phyloP scores from a whole-genome alignment of 2,329 filamentous ascomycete species.

The Aspergillus persii region DNA sequence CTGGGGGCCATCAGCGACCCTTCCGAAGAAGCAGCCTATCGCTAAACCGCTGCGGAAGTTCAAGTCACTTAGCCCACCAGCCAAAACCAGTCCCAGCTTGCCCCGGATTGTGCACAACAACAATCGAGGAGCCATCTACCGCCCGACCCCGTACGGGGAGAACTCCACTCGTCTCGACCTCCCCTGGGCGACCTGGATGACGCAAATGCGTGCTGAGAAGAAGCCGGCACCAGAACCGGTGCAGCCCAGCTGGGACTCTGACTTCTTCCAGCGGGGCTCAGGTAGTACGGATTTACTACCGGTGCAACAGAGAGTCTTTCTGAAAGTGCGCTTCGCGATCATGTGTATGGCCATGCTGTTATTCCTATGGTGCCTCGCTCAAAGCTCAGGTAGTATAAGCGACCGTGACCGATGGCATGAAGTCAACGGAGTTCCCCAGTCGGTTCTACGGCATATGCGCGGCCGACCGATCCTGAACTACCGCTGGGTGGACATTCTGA shows the following conservation, averaged over 20 bases:
- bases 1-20: background rate
- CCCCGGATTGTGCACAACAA: background rate
- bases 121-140: background rate
- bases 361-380: background rate
- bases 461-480: background rate
- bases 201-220: background rate
- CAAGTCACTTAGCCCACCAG: background rate
- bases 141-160: background rate
- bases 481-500: background rate
- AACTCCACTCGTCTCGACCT: background rate
- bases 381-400: background rate
- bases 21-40: background rate
- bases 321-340: background rate
- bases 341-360: background rate
- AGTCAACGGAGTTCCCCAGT: background rate
- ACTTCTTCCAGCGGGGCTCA: background rate
- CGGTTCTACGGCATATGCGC: background rate
- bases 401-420: background rate
- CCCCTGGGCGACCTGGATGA: background rate
- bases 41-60: background rate
- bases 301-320: background rate
- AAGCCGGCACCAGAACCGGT: background rate
- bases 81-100: background rate
- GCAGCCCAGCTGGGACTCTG: background rate
- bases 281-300: background rate